Percentiles rank a stretch among this genome's conserved stretches.
Conservation (phyloP, 441 rosid species). For the Corymbia calophylla region DNA sequence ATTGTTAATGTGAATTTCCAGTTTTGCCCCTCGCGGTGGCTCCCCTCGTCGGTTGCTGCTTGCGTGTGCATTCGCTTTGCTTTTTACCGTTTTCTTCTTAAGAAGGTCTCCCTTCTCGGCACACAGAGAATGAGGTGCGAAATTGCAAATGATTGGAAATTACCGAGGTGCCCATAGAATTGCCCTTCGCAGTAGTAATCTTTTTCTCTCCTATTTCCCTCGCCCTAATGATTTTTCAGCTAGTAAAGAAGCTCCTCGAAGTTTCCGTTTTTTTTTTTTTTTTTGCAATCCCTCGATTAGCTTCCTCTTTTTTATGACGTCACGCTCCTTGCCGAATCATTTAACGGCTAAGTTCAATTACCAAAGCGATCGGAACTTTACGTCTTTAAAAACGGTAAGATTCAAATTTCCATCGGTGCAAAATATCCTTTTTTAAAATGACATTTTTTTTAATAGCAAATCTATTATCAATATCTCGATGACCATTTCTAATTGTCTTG, state of each 20-base stretch:
- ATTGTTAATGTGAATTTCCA: accelerated
- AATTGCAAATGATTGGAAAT: background rate
- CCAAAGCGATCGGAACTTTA: background rate
- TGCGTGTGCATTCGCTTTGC: background rate
- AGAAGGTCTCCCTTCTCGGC: background rate
- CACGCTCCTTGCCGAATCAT: background rate
- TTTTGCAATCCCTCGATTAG: background rate
- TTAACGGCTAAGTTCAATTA: no score
- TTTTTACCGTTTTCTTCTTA: background rate
- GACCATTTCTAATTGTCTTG: background rate
- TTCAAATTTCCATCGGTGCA: background rate
- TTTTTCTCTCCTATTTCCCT: background rate
- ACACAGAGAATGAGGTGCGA: background rate
- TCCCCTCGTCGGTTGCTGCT: background rate
- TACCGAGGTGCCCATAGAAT: background rate
- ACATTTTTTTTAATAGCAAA: background rate
- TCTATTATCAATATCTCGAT: background rate
- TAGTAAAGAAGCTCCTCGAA: background rate
- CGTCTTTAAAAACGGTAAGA: background rate
- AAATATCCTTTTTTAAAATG: background rate
- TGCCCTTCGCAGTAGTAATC: background rate
- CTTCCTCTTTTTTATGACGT: background rate
- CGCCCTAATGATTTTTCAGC: background rate
- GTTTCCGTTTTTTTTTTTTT: no score
- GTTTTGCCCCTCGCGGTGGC: background rate